Evolutionary conservation across 2,329 filamentous ascomycete species (phyloP).

Genomic region (Ceratocystis ficicola): DNA sequence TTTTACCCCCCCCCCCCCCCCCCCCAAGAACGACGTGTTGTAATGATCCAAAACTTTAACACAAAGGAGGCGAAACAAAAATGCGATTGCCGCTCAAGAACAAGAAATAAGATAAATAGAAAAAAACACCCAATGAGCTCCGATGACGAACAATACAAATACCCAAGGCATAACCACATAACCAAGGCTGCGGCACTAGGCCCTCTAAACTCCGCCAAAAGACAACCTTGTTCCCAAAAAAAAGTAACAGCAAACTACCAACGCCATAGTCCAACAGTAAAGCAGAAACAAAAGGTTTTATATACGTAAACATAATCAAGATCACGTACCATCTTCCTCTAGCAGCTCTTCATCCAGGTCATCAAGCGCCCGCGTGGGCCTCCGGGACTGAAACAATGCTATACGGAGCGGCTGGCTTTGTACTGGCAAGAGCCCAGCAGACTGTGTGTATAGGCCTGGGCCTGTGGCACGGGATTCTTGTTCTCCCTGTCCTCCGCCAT

Average conservation of each 20-base stretch:
- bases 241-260: neutral
- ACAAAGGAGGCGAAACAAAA: neutral
- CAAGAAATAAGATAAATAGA: conserved; percentile 7
- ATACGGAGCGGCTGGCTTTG: conserved; percentile 13
- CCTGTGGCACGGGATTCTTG: neutral
- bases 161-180: conserved; percentile 13
- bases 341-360: conserved; percentile 18
- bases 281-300: conserved; percentile 10
- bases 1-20: too few relatives aligned
- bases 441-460: neutral
- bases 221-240: neutral
- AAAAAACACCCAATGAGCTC: neutral
- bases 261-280: neutral
- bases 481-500: conserved; percentile 22
- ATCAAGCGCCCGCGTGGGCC: conserved; percentile 12
- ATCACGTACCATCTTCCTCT: conserved; percentile 2
- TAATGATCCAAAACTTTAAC: neutral
- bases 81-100: neutral
- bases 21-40: neutral
- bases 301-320: conserved; percentile 14
- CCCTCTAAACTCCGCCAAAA: neutral
- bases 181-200: neutral
- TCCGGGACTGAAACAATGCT: conserved; percentile 18
- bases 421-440: neutral
- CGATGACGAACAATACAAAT: neutral